Conservation (phyloP, 2,329 filamentous ascomycete genomes). For the Talaromyces amestolkiae region DNA sequence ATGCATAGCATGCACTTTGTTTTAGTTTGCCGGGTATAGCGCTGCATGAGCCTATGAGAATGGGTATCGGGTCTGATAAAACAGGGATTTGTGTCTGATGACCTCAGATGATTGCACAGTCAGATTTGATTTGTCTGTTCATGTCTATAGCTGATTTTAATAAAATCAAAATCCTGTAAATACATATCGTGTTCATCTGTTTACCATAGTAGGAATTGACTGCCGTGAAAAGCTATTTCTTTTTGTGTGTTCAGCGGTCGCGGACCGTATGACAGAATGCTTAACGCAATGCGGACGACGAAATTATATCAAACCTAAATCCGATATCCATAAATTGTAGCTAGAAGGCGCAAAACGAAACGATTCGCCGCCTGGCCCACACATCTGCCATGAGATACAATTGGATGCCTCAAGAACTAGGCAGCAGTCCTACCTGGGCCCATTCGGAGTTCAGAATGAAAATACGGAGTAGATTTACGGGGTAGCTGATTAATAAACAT, state of each 20-base stretch:
- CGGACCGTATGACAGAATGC: too few relatives aligned
- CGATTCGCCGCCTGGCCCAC: not conserved
- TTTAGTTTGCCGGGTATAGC: slow-evolving; percentile 1
- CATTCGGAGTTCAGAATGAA: not conserved
- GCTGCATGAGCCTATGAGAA: slow-evolving; percentile 10
- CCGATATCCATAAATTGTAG: not conserved
- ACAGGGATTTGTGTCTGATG: not conserved
- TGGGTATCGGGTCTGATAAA: not conserved
- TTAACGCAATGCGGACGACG: too few relatives aligned
- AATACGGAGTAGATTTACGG: not conserved
- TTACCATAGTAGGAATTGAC: not conserved
- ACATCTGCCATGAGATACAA: not conserved
- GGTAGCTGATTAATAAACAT: not conserved
- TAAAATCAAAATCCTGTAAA: not conserved
- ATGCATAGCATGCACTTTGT: slow-evolving; percentile 4
- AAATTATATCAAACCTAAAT: too few relatives aligned
- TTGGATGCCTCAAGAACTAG: not conserved
- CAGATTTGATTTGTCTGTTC: not conserved
- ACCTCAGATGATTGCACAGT: slow-evolving; percentile 3
- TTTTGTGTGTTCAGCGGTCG: too few relatives aligned
- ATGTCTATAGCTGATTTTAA: not conserved
- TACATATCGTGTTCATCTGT: not conserved
- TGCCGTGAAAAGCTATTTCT: not conserved
- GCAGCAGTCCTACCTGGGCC: not conserved
- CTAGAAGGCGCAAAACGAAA: not conserved